A percentile compares a stretch with the other conserved stretches of the same genome.
phyloP scores from a whole-genome alignment of 2,329 filamentous ascomycete genomes.

The Neodidymelliopsis sp. region DNA sequence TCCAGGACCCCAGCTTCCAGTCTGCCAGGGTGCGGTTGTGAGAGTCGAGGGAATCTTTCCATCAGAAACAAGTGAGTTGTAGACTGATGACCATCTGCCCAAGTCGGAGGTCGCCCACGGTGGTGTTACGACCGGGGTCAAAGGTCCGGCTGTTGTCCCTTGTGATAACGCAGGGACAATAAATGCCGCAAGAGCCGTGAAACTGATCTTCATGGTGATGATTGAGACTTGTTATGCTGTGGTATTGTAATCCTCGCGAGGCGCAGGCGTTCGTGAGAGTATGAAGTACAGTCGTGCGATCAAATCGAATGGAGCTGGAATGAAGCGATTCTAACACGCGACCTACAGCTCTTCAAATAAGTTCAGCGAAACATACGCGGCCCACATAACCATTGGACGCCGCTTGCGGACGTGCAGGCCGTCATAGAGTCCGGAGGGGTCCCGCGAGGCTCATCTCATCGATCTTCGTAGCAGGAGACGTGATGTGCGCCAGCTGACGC shows the following conservation, averaged over 20 bases:
- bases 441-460: conserved; percentile 19
- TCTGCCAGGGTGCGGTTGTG: conserved; percentile 34
- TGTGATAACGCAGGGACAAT: conserved; percentile 3
- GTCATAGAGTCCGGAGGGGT: conserved; percentile 21
- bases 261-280: not conserved
- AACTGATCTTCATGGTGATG: conserved; percentile 11
- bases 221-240: conserved; percentile 11
- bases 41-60: conserved; percentile 38
- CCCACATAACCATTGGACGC: conserved; percentile 14
- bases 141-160: conserved; percentile 3
- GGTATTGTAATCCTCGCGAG: too few relatives aligned
- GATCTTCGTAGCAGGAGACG: not conserved
- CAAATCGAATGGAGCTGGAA: not conserved
- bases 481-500: conserved; percentile 19
- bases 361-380: conserved; percentile 10
- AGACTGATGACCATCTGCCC: conserved; percentile 34
- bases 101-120: conserved; percentile 34
- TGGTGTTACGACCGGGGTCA: conserved; percentile 13
- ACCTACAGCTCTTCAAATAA: conserved; percentile 13
- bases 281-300: not conserved
- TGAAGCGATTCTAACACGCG: not conserved
- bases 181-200: conserved; percentile 13
- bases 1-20: conserved; percentile 31
- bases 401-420: conserved; percentile 7
- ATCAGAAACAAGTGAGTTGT: conserved; percentile 34